These are phyloP conservation scores for Pyricularia pennisetigena DNA, from an alignment of 2,329 filamentous ascomycete species.

Conservation along the genomic window DNA sequence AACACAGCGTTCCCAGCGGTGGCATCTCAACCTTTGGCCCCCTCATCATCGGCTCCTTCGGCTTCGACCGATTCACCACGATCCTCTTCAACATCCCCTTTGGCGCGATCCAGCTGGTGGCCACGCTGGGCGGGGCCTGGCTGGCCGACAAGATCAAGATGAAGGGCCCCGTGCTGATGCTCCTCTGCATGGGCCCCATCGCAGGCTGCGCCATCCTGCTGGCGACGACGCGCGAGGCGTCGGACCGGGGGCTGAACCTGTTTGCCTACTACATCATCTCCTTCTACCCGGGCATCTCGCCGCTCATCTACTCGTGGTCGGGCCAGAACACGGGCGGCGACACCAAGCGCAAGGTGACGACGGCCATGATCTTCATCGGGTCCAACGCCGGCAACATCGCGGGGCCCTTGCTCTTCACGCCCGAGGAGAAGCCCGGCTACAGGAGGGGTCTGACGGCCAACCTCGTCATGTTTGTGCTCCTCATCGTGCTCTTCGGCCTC, in stretches of 20 bases:
- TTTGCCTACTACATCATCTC: constrained; percentile 11
- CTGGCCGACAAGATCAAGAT: constrained; percentile 42
- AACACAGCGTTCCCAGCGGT: constrained; percentile 37
- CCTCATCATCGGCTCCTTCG: constrained; percentile 41
- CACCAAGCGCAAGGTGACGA: constrained; percentile 61
- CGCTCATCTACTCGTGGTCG: constrained; percentile 51
- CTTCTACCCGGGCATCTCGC: constrained; percentile 27
- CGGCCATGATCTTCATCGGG: constrained; percentile 54
- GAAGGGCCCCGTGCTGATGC: constrained; percentile 37
- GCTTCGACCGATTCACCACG: constrained; percentile 37
- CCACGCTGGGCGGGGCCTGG: constrained; percentile 45
- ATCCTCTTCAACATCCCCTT: constrained; percentile 47
- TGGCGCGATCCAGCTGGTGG: constrained; percentile 43
- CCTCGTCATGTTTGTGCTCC: constrained; percentile 46
- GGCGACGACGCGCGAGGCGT: constrained; percentile 33
- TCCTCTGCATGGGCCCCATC: constrained; percentile 17
- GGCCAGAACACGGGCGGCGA: constrained; percentile 57
- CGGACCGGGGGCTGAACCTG: constrained; percentile 46
- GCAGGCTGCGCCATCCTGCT: constrained; percentile 16
- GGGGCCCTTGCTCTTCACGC: constrained; percentile 51
- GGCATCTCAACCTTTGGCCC: constrained; percentile 44
- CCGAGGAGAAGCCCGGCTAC: constrained; percentile 48
- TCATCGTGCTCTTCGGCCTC: constrained; percentile 16
- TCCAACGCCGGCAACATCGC: constrained; percentile 54
- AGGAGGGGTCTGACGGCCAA: constrained; percentile 47